These are phyloP conservation scores for Aspergillus jensenii DNA, from an alignment of 2,329 filamentous ascomycete genomes.

Conservation along the genomic window DNA sequence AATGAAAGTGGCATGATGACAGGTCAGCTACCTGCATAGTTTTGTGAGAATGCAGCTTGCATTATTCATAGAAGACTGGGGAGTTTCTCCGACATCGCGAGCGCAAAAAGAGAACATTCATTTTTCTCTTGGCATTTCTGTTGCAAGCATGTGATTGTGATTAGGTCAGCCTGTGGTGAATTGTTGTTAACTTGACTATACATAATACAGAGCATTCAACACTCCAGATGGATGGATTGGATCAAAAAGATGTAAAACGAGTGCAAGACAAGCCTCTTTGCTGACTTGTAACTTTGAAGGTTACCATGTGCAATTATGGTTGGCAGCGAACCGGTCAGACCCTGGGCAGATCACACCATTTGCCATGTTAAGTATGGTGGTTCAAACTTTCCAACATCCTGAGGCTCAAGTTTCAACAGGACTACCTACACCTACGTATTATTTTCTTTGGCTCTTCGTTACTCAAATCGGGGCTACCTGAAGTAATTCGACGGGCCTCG, in stretches of 20 bases:
- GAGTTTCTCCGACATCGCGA: not conserved
- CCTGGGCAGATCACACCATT: no score
- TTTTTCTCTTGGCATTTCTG: conserved; percentile 1
- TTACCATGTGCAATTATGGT: not conserved
- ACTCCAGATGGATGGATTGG: not conserved
- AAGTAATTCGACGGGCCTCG: no score
- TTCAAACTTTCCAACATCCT: no score
- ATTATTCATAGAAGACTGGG: not conserved
- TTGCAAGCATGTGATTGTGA: conserved; percentile 12
- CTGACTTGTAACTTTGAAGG: not conserved
- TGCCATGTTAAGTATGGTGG: no score
- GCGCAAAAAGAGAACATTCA: not conserved
- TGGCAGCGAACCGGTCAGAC: not conserved
- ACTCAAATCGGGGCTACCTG: no score
- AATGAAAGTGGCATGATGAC: conserved; percentile 7
- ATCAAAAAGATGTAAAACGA: not conserved
- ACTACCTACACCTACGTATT: no score
- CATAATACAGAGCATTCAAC: not conserved
- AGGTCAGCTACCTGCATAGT: conserved; percentile 4
- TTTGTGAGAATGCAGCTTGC: not conserved
- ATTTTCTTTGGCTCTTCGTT: no score
- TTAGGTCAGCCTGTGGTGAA: not conserved
- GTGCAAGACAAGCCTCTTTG: not conserved
- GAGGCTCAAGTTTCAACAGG: no score
- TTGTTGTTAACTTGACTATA: not conserved